phyloP scores from a whole-genome alignment of 1,284 basidiomycete genomes.

The Heterobasidion parviporum region DNA sequence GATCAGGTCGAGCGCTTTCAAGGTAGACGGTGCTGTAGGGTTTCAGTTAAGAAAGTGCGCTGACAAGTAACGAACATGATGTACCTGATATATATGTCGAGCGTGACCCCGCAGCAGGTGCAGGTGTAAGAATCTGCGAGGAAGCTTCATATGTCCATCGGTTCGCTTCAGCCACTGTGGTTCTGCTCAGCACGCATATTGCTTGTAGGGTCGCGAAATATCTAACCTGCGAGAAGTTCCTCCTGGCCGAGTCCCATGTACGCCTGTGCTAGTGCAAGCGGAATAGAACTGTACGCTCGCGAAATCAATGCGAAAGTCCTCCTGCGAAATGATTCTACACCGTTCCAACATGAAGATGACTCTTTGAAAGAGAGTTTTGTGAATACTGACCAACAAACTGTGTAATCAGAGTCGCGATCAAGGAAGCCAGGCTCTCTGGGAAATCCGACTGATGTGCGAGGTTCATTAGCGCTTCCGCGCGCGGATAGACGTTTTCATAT shows the following conservation, averaged over 20 bases:
- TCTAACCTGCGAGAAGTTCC: conserved; percentile 38
- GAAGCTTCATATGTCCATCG: conserved; percentile 45
- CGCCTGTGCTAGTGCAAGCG: conserved; percentile 37
- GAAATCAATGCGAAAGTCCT: conserved; percentile 47
- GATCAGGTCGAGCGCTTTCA: conserved; percentile 44
- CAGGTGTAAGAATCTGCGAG: conserved; percentile 36
- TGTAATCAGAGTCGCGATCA: conserved; percentile 34
- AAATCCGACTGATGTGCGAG: conserved; percentile 34
- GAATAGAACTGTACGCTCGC: conserved; percentile 54
- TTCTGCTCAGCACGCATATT: not conserved
- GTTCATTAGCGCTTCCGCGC: conserved; percentile 33
- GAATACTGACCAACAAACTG: conserved; percentile 41
- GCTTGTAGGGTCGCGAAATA: not conserved
- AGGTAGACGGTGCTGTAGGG: conserved; percentile 33
- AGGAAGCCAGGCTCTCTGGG: conserved; percentile 34
- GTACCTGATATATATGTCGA: conserved; percentile 4
- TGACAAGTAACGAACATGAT: not conserved
- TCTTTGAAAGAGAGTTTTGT: no score
- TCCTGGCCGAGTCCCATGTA: conserved; percentile 48
- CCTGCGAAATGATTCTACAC: conserved; percentile 38
- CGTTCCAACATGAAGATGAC: not conserved
- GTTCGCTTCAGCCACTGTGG: conserved; percentile 30
- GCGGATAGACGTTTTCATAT: conserved; percentile 44
- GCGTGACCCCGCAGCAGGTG: conserved; percentile 11
- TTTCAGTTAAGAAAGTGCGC: not conserved